phyloP scores from a whole-genome alignment of 2,329 filamentous ascomycete species.

The Tricladium varicosporioides region DNA sequence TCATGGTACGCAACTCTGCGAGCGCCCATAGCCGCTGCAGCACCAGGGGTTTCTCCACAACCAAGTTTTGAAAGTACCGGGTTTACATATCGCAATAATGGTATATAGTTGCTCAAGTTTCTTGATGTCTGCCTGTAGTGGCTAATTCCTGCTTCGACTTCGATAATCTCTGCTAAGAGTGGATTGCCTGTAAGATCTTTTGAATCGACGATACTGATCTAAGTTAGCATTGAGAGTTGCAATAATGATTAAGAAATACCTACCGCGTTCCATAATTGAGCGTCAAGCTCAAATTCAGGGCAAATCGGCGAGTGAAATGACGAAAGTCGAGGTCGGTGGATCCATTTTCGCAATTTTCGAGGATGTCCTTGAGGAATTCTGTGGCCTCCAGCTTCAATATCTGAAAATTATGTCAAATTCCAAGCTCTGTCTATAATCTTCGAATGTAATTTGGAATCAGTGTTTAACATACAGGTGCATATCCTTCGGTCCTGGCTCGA shows the following conservation, averaged over 20 bases:
- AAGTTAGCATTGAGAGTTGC: background rate
- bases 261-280: slow-evolving; percentile 64
- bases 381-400: slow-evolving; percentile 24
- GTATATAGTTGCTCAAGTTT: slow-evolving; percentile 59
- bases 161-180: slow-evolving; percentile 57
- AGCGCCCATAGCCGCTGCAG: slow-evolving; percentile 44
- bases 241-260: slow-evolving; percentile 31
- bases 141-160: slow-evolving; percentile 58
- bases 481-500: slow-evolving; percentile 59
- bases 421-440: too few species aligned
- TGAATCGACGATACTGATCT: background rate
- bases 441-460: too few species aligned
- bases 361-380: slow-evolving; percentile 64
- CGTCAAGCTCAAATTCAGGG: slow-evolving; percentile 56
- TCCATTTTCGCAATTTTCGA: slow-evolving; percentile 27
- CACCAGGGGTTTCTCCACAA: slow-evolving; percentile 55
- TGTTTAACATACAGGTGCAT: slow-evolving; percentile 56
- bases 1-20: slow-evolving; percentile 44
- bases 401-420: too few species aligned
- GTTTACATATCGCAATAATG: slow-evolving; percentile 21
- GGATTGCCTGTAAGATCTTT: slow-evolving; percentile 54
- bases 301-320: slow-evolving; percentile 57
- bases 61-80: slow-evolving; percentile 49
- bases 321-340: background rate
- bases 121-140: slow-evolving; percentile 57